A percentile compares a stretch with the other conserved stretches of the same genome.
Conservation (phyloP, 148 eudicot genomes). For the Chenopodium album region DNA sequence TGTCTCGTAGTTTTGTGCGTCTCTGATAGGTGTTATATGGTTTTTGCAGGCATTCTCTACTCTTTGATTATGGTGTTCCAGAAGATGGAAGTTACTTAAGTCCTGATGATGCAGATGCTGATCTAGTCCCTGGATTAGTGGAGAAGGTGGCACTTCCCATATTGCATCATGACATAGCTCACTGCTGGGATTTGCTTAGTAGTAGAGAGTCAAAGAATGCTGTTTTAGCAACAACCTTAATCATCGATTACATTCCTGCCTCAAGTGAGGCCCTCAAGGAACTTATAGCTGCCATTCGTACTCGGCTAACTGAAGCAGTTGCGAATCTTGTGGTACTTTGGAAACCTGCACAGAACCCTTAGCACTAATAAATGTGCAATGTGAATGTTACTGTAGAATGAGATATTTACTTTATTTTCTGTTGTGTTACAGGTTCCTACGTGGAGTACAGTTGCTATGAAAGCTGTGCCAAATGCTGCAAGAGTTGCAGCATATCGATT, state of each 20-base stretch:
- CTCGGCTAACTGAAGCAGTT: constrained; percentile 75
- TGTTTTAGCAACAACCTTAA: constrained; percentile 67
- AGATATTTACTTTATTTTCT: neutral
- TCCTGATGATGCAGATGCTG: constrained; percentile 79
- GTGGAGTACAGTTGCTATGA: constrained; percentile 74
- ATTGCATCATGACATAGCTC: constrained; percentile 67
- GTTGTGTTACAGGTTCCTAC: constrained; percentile 66
- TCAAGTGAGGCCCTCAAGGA: constrained; percentile 71
- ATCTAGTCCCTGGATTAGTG: constrained; percentile 86
- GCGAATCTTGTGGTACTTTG: constrained; percentile 61
- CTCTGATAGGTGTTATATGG: constrained; percentile 9
- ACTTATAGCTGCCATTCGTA: constrained; percentile 57
- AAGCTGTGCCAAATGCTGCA: constrained; percentile 84
- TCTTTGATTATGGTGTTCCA: constrained; percentile 74
- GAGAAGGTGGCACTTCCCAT: constrained; percentile 93
- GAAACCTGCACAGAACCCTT: neutral
- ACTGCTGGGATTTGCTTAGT: constrained; percentile 91
- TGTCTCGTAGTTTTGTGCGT: constrained; percentile 5
- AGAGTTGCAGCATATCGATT: constrained; percentile 81
- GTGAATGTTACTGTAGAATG: neutral
- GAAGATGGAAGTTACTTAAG: constrained; percentile 59
- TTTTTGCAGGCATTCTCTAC: constrained; percentile 68
- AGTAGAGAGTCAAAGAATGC: constrained; percentile 73
- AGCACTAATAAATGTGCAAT: neutral
- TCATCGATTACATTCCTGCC: constrained; percentile 61